Base-by-base conservation (phyloP, 805 yeast genomes). In the Myxozyma neotropica region DNA sequence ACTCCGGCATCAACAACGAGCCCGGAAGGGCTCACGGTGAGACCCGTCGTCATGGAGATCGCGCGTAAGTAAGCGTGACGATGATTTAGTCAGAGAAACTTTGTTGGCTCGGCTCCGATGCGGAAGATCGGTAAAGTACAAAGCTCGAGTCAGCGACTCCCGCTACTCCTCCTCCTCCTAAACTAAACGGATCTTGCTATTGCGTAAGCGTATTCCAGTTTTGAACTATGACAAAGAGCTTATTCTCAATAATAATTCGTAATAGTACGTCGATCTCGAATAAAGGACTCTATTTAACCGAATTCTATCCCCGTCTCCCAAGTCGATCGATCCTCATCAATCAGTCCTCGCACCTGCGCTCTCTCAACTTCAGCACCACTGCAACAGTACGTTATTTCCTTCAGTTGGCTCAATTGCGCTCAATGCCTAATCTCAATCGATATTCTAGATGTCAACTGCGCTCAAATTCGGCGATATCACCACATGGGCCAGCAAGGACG, bases 401-500 rank as follows among this genome's bases (percentile, higher is more conserved):
- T n/a, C n/a, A n/a, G n/a, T n/a, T n/a, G n/a, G 6, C 2, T 8
- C 17, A 2, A 17, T 19, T 39, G 13, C 3, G 19, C 19, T 39
- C 23, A 39, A 10, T 13, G 23, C 17, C 5, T 13, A 44, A 27
- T 10, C 21, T n/a, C 17, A 17, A 46, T 31, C 4, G 1, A 17
- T 29, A 4, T 17, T 29, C 6, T 24, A 46, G 52, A 47, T 33
- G 39, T 10, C 38, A 12, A 36, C 12, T 27, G 12, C 19, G 4
- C 53, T 21, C 10, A 47, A 39, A 23, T 21, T 36, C 21, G 49
- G 44, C 38, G 55, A 62, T 21, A 62, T 62, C 33, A 46, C 57
- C 35, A 42, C 39, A 19, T 62, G 66, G 66, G 67, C 66, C 6
- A 65, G 64, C 54, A 36, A 26, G 42, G 67, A 65, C 40, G 68